Evolutionary conservation across 106 monocot species (phyloP), one percentile per base, ranked within the genome.

Genomic region (Dendrobium nobile): DNA sequence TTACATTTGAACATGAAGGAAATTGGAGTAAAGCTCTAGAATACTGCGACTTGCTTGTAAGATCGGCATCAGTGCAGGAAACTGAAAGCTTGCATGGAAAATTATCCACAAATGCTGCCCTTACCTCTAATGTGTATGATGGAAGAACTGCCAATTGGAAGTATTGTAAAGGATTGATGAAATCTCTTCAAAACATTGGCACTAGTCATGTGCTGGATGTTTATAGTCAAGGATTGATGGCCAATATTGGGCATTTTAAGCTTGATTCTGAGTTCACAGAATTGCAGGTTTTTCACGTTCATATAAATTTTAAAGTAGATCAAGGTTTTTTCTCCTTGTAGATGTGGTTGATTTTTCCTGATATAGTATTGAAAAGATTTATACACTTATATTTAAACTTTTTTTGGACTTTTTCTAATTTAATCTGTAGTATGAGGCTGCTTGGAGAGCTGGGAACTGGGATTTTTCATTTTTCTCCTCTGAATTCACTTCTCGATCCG

Each of bases 371-470:
- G 31, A 4, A 20, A 48, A 37, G 1, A 78, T 59, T 78, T 78
- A 7, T 58, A 8, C 41, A 47, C 41, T 4, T 78, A 7, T 78
- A 16, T 28, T 78, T 41, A 82, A 43, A 37, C 41, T 64, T 78
- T 64, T 45, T 80, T 45, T 9, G 28, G 33, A 6, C 37, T 42
- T 44, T 28, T 76, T 72, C 3, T 73, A 27, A 72, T 16, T 22
- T 45, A 18, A 45, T 31, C 17, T 87, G 65, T 79, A 99, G 99
- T 95, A 93, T 89, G 99, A 99, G 85, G 93, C 99, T 87, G 95
- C 99, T 79, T 99, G 99, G 99, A 91, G 91, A 77, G 83, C 93
- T 85, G 93, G 95, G 79, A 93, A 99, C 77, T 99, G 99, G 99
- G 99, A 99, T 77, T 95, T 95, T 72, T 88, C 98, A 31, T 89